phyloP scores from a whole-genome alignment of 192 early-diverging fungal species.

The Ambispora gerdemannii region DNA sequence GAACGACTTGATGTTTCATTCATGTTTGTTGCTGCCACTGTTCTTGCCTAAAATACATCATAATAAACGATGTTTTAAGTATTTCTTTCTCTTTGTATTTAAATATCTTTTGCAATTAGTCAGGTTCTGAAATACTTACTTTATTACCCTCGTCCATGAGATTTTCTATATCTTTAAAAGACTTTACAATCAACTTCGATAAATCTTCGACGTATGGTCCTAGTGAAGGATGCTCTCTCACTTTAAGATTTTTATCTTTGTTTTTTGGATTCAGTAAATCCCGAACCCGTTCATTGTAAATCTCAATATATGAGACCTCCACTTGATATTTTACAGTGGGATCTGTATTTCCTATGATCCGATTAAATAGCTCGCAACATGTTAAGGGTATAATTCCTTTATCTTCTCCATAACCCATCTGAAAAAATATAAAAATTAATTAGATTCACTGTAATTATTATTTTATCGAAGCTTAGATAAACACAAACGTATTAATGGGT shows the following conservation, averaged over 20 bases:
- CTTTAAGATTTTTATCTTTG: constrained; percentile 70
- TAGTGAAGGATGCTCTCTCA: constrained; percentile 75
- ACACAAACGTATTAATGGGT: no score
- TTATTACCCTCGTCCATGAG: constrained; percentile 83
- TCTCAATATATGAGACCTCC: constrained; percentile 88
- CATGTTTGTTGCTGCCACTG: constrained; percentile 92
- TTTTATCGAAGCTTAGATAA: no score
- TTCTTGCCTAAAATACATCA: constrained; percentile 58
- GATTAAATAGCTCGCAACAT: constrained; percentile 75
- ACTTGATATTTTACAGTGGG: constrained; percentile 56
- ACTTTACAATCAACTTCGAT: constrained; percentile 77
- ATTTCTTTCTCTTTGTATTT: neutral
- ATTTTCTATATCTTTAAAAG: constrained; percentile 62
- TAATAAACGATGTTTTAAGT: neutral
- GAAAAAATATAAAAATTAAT: constrained; percentile 1
- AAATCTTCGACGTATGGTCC: constrained; percentile 93
- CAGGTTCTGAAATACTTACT: constrained; percentile 42
- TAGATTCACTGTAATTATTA: no score
- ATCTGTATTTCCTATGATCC: constrained; percentile 49
- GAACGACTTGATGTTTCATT: constrained; percentile 89
- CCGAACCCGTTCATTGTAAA: constrained; percentile 82
- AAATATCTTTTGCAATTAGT: neutral
- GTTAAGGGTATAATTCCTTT: constrained; percentile 84
- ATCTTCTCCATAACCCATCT: constrained; percentile 72
- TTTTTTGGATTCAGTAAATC: constrained; percentile 78